Evolutionary conservation across 805 yeast species (phyloP).

Genomic region (Diddensiella santjacobensis): DNA sequence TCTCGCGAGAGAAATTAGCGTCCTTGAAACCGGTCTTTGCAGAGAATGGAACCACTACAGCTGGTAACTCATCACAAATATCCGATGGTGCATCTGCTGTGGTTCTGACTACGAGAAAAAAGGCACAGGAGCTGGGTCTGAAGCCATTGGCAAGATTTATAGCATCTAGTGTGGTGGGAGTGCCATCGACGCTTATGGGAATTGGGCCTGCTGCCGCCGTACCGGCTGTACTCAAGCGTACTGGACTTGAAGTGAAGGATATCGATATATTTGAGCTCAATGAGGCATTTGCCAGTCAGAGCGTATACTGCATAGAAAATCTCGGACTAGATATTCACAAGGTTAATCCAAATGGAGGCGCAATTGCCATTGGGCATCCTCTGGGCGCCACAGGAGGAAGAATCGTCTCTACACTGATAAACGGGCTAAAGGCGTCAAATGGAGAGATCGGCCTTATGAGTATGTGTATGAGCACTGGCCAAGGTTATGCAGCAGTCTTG

Average conservation of each 20-base stretch:
- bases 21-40: constrained; percentile 34
- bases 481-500: constrained; percentile 38
- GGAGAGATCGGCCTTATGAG: constrained; percentile 38
- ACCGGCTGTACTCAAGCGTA: constrained; percentile 81
- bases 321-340: constrained; percentile 58
- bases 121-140: constrained; percentile 68
- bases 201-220: constrained; percentile 85
- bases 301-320: constrained; percentile 72
- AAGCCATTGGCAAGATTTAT: constrained; percentile 73
- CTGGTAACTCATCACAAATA: constrained; percentile 85
- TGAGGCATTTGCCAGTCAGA: constrained; percentile 89
- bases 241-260: constrained; percentile 53
- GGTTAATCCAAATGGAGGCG: constrained; percentile 88
- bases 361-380: constrained; percentile 91
- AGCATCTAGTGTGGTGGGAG: constrained; percentile 93
- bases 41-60: constrained; percentile 87
- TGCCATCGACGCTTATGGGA: constrained; percentile 79
- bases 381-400: constrained; percentile 62
- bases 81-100: constrained; percentile 93
- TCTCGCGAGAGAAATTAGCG: constrained; percentile 32
- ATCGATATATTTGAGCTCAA: constrained; percentile 81
- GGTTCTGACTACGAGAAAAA: constrained; percentile 66
- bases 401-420: constrained; percentile 36
- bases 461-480: constrained; percentile 43
- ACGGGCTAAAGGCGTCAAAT: constrained; percentile 33